phyloP scores from a whole-genome alignment of 1,284 basidiomycete genomes.

The Porogramme epimiltina region DNA sequence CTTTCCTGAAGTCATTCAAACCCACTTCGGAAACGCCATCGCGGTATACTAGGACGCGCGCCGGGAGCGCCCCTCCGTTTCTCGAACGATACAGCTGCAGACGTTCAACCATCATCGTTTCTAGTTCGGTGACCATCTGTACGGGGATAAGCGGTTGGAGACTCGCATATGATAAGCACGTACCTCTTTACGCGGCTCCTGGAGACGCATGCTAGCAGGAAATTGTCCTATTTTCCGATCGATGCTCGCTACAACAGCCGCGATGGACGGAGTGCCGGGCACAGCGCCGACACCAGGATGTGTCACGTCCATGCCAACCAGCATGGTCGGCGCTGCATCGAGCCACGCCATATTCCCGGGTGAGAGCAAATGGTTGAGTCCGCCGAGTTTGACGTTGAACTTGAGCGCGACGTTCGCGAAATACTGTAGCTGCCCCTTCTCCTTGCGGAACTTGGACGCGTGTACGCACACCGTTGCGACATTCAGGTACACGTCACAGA shows the following conservation, averaged over 20 bases:
- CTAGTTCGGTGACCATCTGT: conserved; percentile 72
- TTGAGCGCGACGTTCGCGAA: conserved; percentile 80
- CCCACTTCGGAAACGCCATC: conserved; percentile 76
- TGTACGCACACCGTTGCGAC: conserved; percentile 73
- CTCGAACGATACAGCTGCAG: conserved; percentile 51
- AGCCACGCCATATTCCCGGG: conserved; percentile 52
- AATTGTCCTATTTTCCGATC: conserved; percentile 69
- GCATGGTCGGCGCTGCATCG: conserved; percentile 61
- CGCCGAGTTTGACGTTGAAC: conserved; percentile 81
- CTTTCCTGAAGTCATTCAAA: background rate
- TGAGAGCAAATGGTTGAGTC: conserved; percentile 71
- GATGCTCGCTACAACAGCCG: conserved; percentile 75
- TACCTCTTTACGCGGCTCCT: conserved; percentile 75
- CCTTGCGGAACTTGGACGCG: conserved; percentile 59
- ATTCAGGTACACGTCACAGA: conserved; percentile 67
- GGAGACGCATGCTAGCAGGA: conserved; percentile 72
- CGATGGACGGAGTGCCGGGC: conserved; percentile 73
- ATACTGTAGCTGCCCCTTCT: conserved; percentile 67
- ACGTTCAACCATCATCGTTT: conserved; percentile 70
- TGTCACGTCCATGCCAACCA: conserved; percentile 84
- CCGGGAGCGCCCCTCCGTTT: conserved; percentile 51
- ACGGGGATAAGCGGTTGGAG: background rate
- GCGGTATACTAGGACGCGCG: conserved; percentile 72
- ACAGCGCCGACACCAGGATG: conserved; percentile 73
- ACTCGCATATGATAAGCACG: conserved; percentile 12